Base-by-base conservation (phyloP, 2,329 filamentous ascomycete genomes). In the Fusarium mexicanum region DNA sequence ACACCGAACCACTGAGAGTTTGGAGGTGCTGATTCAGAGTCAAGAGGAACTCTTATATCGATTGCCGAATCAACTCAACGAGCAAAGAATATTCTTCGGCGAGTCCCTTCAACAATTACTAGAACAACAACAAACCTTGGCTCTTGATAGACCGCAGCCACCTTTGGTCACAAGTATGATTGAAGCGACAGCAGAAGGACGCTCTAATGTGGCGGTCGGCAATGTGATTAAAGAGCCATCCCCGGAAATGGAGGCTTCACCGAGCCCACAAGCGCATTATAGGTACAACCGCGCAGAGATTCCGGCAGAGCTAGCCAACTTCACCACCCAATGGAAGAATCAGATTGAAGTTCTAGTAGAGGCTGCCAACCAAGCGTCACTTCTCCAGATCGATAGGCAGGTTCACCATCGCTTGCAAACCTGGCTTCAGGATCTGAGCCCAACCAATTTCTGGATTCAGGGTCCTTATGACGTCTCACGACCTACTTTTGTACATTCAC, bases 151-250 rank as follows among this genome's bases (percentile, higher is more conserved):
- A 17, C 10, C 20, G 4, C 26, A n/a, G 9, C 20, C 46, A 8
- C 0, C 26, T 3, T 8, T 8, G 4, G 6, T 4, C 10, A n/a
- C 26, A 48, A 48, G 5, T 9, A 17, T 31, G 46, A 17, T 48
- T 31, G 26, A 48, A 11, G 9, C 0, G 12, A 31, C 14, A 2
- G 2, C 1, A 4, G 13, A 12, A 12, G 14, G 26, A 22, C 0
- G 26, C 9, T 22, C 13, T 11, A 6, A 16, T 22, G 9, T 2
- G 3, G 4, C 4, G 13, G 26, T 11, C n/a, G n/a, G n/a, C n/a
- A n/a, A n/a, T n/a, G n/a, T n/a, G n/a, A n/a, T n/a, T n/a, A n/a
- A n/a, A n/a, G n/a, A n/a, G n/a, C n/a, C 14, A 17, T 3, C 10
- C 6, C 10, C 26, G 7, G 20, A 16, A 48, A 4, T 17, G 20